Evolutionary conservation across 441 rosid species (phyloP), one percentile per base, ranked within the genome.

Genomic region (Brassica hybrid): DNA sequence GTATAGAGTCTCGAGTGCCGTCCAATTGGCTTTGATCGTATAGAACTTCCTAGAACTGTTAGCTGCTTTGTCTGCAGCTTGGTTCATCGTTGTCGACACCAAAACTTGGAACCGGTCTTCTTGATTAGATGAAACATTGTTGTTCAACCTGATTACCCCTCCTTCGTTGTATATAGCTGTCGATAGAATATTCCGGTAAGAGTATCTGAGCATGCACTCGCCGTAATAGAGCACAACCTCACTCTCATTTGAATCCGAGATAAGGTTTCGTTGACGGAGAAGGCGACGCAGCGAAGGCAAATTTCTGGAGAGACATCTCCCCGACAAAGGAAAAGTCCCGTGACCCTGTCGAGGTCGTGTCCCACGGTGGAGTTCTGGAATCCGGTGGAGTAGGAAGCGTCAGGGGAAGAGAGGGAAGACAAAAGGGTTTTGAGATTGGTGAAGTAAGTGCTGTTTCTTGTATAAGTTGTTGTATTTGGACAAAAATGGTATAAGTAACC

Each of bases 351-450:
- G 10, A 72, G 52, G 0, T 12, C 23, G 16, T 16, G 58, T 6
- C 79, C 82, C 1, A 4, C 79, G 8, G 76, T 54, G 43, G 76
- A 50, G 73, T 12, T 79, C 0, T 58, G 69, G 76, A 75, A 79
- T 7, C 82, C 73, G 12, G 75, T 62, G 3, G 79, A 43, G 70
- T 79, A 69, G 0, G 79, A 57, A 0, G 75, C 75, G 16, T 9
- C 17, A 0, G 0, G 56, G 7, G 82, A 75, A 50, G 79, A 30
- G 19, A 79, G 58, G 2, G 76, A 74, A 0, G 76, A 32, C 21
- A 74, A 64, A 68, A 73, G 43, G 67, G 78, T 62, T 68, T 13
- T 11, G 3, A 67, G 82, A 21, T 74, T 75, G 10, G 69, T 14
- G 8, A 3, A 19, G 50, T 43, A 74, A 65, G 68, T 58, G 54